Evolutionary conservation across 2,329 filamentous ascomycete genomes (phyloP), one percentile per base, ranked within the genome.

Genomic region (Fusarium sp.): DNA sequence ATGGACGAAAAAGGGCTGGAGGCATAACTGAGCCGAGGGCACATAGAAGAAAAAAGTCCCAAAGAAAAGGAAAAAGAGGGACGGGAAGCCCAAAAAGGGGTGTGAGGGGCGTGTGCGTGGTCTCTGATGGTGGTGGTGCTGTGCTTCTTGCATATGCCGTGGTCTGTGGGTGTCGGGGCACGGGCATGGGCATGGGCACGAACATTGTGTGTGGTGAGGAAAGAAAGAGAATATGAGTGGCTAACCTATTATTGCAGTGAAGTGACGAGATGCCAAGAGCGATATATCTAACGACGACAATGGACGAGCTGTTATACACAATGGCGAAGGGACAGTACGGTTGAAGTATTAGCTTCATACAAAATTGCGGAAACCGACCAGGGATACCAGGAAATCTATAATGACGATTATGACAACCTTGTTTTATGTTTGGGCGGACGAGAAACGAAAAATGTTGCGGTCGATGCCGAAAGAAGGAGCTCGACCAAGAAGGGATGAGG

Each of bases 121-220:
- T 45, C 30, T 62, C 45, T 64, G 62, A 63, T 74, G 71, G 67
- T 68, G 71, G 67, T 68, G 67, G 71, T 74, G 71, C 70, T 74
- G 71, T 72, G 71, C 70, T 72, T 58, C 67, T 74, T 72, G 71
- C 71, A 74, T 72, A 73, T 74, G 72, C 59, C 63, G 67, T 68
- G 71, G 58, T 64, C 50, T 69, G 58, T 74, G 70, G 66, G 71
- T 51, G 58, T 72, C 45, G 50, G 41, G 58, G 45, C 38, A 45
- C 28, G 44, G 39, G 41, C 57, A 32, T 34, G 57, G 48, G 32
- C 38, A 57, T 47, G 39, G 39, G 50, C 44, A 52, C 58, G 41
- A 44, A 60, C 36, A 55, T 30, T 55, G 51, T 55, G 51, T 41
- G 51, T 55, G 51, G 61, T 52, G 48, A 58, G 42, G 39, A 66